These are phyloP conservation scores for Sporisorium iseilematis-ciliati DNA, from an alignment of 1,284 basidiomycete species.

Conservation along the genomic window DNA sequence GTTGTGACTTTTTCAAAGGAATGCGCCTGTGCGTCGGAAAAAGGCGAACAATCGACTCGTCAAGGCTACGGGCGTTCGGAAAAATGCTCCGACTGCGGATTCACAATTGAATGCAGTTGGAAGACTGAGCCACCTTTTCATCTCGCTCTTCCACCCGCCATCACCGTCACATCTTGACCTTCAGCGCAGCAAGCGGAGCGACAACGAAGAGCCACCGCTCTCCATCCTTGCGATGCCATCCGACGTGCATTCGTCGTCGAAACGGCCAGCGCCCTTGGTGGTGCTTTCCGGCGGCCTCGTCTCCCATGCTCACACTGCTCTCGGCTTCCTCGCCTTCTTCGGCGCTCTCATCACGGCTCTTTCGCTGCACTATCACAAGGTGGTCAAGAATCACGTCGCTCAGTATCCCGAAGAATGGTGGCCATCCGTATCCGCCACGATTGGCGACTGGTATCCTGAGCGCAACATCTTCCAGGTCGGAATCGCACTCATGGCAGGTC, in stretches of 20 bases:
- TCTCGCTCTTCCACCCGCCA: background rate
- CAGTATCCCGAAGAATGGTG: constrained; percentile 92
- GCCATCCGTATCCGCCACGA: constrained; percentile 88
- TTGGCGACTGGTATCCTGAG: constrained; percentile 90
- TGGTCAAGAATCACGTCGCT: constrained; percentile 86
- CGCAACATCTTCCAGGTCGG: constrained; percentile 89
- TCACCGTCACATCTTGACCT: background rate
- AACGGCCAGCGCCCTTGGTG: constrained; percentile 43
- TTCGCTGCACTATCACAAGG: constrained; percentile 82
- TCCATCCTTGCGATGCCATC: constrained; percentile 30
- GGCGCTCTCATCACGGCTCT: constrained; percentile 79
- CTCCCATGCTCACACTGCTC: constrained; percentile 76
- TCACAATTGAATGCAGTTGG: background rate
- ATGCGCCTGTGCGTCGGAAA: constrained; percentile 20
- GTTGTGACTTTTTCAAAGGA: background rate
- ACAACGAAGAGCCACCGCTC: background rate
- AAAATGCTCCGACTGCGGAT: background rate
- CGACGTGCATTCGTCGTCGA: constrained; percentile 27
- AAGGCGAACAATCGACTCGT: background rate
- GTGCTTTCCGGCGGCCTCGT: constrained; percentile 60
- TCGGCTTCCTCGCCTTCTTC: constrained; percentile 80
- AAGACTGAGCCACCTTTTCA: background rate
- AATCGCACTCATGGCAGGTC: constrained; percentile 80
- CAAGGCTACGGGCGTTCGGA: background rate
- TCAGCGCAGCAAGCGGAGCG: background rate